Evolutionary conservation across 2,329 filamentous ascomycete genomes (phyloP).

Genomic region (Fusarium neocosmosporiellum): DNA sequence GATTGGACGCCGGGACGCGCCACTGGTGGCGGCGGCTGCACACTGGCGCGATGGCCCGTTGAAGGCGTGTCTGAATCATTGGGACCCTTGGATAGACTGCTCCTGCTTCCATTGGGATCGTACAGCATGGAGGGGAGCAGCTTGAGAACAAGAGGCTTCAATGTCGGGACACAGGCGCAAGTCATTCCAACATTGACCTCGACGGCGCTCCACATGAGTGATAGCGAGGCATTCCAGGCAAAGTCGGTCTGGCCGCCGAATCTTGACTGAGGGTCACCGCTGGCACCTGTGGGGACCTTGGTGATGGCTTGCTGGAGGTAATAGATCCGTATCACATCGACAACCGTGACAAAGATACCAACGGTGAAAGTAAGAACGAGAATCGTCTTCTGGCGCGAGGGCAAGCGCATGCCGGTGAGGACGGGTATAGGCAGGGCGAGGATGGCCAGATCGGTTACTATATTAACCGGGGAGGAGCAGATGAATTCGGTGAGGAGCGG

Average conservation of each 20-base stretch:
- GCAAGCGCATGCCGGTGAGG: slow-evolving; percentile 85
- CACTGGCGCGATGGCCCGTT: slow-evolving; percentile 36
- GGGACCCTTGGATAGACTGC: slow-evolving; percentile 43
- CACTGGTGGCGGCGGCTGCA: slow-evolving; percentile 41
- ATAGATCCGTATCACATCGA: slow-evolving; percentile 90
- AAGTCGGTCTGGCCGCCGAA: slow-evolving; percentile 67
- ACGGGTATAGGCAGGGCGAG: slow-evolving; percentile 90
- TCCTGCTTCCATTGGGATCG: slow-evolving; percentile 59
- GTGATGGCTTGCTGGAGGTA: slow-evolving; percentile 82
- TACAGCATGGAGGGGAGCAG: slow-evolving; percentile 68
- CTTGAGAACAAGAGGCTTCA: slow-evolving; percentile 84
- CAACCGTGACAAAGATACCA: slow-evolving; percentile 86
- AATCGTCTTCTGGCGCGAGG: slow-evolving; percentile 87
- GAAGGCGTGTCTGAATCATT: slow-evolving; percentile 46
- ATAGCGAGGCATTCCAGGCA: slow-evolving; percentile 81
- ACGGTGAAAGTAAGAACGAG: slow-evolving; percentile 87
- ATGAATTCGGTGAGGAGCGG: slow-evolving; percentile 72
- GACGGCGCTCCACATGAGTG: slow-evolving; percentile 93
- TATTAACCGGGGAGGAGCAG: slow-evolving; percentile 87
- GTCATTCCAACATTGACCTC: slow-evolving; percentile 93
- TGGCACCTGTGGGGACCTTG: slow-evolving; percentile 51
- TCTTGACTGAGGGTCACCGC: slow-evolving; percentile 53
- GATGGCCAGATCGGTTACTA: slow-evolving; percentile 90
- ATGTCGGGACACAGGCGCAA: slow-evolving; percentile 89
- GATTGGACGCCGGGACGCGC: slow-evolving; percentile 29